A percentile compares a stretch with the other conserved stretches of the same genome.
phyloP scores from a whole-genome alignment of 345 rosid genomes.

The Stellera chamaejasme region DNA sequence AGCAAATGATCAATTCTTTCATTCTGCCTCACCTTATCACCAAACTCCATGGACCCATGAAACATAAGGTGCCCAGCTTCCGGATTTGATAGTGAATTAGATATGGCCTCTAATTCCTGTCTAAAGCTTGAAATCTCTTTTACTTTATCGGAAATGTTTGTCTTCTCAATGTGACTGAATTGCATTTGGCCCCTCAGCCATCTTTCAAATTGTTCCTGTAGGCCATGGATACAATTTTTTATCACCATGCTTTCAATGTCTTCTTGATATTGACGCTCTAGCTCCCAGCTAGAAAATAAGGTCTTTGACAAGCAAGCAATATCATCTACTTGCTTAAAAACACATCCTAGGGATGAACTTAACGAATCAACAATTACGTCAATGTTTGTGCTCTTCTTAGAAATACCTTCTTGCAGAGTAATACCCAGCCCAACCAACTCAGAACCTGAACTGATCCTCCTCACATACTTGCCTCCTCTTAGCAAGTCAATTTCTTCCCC shows the following conservation, averaged over 20 bases:
- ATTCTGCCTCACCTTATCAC: conserved; percentile 25
- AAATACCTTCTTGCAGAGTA: conserved; percentile 24
- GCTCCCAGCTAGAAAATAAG: conserved; percentile 38
- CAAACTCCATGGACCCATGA: conserved; percentile 43
- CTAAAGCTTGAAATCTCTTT: conserved; percentile 60
- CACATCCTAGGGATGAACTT: conserved; percentile 26
- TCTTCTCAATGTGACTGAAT: conserved; percentile 22
- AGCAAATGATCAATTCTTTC: conserved; percentile 33
- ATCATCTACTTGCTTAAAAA: conserved; percentile 24
- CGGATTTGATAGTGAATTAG: conserved; percentile 34
- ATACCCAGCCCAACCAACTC: conserved; percentile 41
- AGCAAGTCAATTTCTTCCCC: conserved; percentile 40
- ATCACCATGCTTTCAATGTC: conserved; percentile 46
- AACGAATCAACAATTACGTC: conserved; percentile 34
- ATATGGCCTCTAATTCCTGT: conserved; percentile 56
- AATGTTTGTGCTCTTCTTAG: conserved; percentile 27
- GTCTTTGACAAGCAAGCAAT: conserved; percentile 25
- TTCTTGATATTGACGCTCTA: conserved; percentile 37
- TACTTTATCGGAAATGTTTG: conserved; percentile 31
- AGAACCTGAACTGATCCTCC: conserved; percentile 25
- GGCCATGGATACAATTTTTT: conserved; percentile 31
- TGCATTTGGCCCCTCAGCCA: conserved; percentile 30
- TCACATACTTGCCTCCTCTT: conserved; percentile 24
- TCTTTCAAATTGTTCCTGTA: conserved; percentile 52
- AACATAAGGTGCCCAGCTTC: conserved; percentile 45